A percentile compares a stretch with the other conserved stretches of the same genome.
Conservation (phyloP, 2,329 filamentous ascomycete species). For the Aspergillus ochraceoroseus region DNA sequence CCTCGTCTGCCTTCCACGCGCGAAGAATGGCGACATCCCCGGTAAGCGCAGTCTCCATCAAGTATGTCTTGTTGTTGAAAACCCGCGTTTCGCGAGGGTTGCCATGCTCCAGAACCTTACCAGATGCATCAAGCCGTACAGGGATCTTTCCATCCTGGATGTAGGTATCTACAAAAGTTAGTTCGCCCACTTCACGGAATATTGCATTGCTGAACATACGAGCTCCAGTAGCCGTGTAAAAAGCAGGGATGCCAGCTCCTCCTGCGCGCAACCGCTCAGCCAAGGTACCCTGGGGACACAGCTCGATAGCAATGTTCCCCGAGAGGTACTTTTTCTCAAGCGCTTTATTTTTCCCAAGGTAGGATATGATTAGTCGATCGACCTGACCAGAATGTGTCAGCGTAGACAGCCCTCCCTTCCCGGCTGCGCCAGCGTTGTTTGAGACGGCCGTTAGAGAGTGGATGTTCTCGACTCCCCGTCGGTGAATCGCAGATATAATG, state of each 20-base stretch:
- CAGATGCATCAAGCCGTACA: constrained; percentile 75
- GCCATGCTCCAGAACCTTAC: constrained; percentile 69
- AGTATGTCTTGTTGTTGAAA: constrained; percentile 66
- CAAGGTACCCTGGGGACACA: constrained; percentile 64
- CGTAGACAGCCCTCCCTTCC: constrained; percentile 62
- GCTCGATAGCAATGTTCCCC: constrained; percentile 68
- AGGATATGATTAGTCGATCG: constrained; percentile 66
- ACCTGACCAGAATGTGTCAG: constrained; percentile 67
- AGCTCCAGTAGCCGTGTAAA: constrained; percentile 71
- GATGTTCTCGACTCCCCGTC: constrained; percentile 52
- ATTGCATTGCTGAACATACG: constrained; percentile 46
- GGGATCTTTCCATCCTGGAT: constrained; percentile 46
- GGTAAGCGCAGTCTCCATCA: constrained; percentile 71
- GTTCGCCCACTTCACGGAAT: not conserved
- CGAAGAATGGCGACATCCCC: constrained; percentile 74
- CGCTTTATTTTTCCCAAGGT: constrained; percentile 71
- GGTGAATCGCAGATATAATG: constrained; percentile 63
- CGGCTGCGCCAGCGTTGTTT: constrained; percentile 71
- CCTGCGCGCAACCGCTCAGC: constrained; percentile 59
- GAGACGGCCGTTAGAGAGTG: constrained; percentile 67
- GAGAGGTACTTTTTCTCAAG: constrained; percentile 70
- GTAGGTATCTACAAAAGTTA: constrained; percentile 30
- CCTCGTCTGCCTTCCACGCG: constrained; percentile 69
- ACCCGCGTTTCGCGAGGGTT: constrained; percentile 64
- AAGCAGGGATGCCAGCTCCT: constrained; percentile 72